Conservation (phyloP, 1,139 yeast genomes). For the Debaryomyces singareniensis region DNA sequence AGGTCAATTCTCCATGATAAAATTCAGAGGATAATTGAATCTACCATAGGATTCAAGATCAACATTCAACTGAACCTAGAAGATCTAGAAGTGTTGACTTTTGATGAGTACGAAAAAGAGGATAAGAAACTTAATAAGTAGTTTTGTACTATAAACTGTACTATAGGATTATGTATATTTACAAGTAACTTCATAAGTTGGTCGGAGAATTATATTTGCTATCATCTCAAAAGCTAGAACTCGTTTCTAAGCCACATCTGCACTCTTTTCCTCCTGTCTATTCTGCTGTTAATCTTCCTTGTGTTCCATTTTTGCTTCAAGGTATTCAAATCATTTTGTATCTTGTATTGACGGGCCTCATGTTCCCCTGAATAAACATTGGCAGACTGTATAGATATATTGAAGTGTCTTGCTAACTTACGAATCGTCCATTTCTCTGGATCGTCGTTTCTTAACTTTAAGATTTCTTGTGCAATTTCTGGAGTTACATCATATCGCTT, state of each 20-base stretch:
- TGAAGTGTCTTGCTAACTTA: slow-evolving; percentile 59
- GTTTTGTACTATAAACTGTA: slow-evolving; percentile 6
- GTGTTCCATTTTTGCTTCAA: slow-evolving; percentile 9
- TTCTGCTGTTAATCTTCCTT: slow-evolving; percentile 28
- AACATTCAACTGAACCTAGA: slow-evolving; percentile 56
- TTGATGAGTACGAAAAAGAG: slow-evolving; percentile 30
- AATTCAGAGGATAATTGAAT: slow-evolving; percentile 52
- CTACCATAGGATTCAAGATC: slow-evolving; percentile 57
- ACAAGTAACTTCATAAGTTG: slow-evolving; percentile 22
- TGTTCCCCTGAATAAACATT: slow-evolving; percentile 20
- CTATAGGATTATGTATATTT: slow-evolving; percentile 4
- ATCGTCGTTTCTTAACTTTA: slow-evolving; percentile 51
- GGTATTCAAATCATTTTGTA: slow-evolving; percentile 11
- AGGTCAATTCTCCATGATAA: slow-evolving; percentile 47
- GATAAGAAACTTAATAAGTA: slow-evolving; percentile 6
- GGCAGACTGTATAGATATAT: slow-evolving; percentile 21
- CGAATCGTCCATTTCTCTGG: slow-evolving; percentile 64
- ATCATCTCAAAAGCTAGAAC: slow-evolving; percentile 39
- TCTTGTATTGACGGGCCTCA: slow-evolving; percentile 9
- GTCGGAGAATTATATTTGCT: slow-evolving; percentile 57
- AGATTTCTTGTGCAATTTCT: slow-evolving; percentile 57
- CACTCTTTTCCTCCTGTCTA: slow-evolving; percentile 51
- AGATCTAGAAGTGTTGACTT: slow-evolving; percentile 42
- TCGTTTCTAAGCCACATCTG: slow-evolving; percentile 61
- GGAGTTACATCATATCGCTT: slow-evolving; percentile 58